Percentiles rank a stretch among this genome's conserved stretches.
Evolutionary conservation across 768 basidiomycete genomes (phyloP).

Genomic region (Leccinum aurantiacum): DNA sequence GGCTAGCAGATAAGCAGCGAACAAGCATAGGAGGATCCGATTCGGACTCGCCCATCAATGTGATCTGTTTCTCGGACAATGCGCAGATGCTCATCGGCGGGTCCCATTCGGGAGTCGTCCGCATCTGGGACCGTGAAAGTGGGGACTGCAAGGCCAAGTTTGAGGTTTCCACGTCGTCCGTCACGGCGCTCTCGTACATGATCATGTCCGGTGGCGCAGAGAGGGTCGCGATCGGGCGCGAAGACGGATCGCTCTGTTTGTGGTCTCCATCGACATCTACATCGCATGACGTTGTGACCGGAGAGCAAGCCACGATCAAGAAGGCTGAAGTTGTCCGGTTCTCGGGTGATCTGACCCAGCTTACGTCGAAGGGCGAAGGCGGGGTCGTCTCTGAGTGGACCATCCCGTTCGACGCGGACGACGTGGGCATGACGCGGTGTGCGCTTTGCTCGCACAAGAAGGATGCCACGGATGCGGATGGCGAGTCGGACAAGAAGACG

Average conservation of each 20-base stretch:
- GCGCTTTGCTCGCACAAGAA: too few relatives aligned
- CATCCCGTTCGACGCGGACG: slow-evolving; percentile 4
- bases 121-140: slow-evolving; percentile 21
- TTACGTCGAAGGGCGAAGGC: slow-evolving; percentile 2
- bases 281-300: slow-evolving; percentile 9
- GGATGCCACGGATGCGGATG: too few relatives aligned
- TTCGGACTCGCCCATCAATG: background rate
- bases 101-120: slow-evolving; percentile 14
- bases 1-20: background rate
- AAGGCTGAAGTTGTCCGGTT: slow-evolving; percentile 10
- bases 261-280: slow-evolving; percentile 20
- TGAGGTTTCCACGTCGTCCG: slow-evolving; percentile 2
- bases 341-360: slow-evolving; percentile 4
- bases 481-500: too few relatives aligned
- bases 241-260: slow-evolving; percentile 19
- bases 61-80: slow-evolving; percentile 20
- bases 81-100: slow-evolving; percentile 20
- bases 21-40: background rate
- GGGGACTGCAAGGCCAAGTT: slow-evolving; percentile 15
- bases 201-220: background rate
- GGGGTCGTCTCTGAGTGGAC: slow-evolving; percentile 11
- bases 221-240: slow-evolving; percentile 17
- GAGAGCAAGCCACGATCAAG: slow-evolving; percentile 7
- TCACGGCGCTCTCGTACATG: slow-evolving; percentile 20
- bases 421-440: background rate